A percentile compares a stretch with the other conserved stretches of the same genome.
phyloP scores from a whole-genome alignment of 805 yeast species.

The Yamadazyma olivae region DNA sequence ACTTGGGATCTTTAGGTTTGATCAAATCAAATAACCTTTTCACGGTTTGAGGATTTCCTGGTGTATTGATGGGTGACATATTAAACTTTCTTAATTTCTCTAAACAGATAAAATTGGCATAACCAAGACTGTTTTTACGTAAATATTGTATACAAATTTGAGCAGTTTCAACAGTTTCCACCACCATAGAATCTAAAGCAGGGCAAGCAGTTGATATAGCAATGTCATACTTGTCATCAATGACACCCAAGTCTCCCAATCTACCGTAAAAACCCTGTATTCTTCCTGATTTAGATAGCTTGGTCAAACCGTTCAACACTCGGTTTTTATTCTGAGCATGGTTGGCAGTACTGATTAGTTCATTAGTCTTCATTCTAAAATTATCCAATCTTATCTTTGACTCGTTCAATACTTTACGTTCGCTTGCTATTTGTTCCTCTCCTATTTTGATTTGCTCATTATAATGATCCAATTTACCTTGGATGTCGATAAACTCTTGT shows the following conservation, averaged over 20 bases:
- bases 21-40: slow-evolving; percentile 86
- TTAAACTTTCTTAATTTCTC: slow-evolving; percentile 68
- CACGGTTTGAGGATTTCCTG: slow-evolving; percentile 56
- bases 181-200: slow-evolving; percentile 88
- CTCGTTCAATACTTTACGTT: slow-evolving; percentile 46
- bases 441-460: slow-evolving; percentile 58
- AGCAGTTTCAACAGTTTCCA: slow-evolving; percentile 66
- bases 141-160: slow-evolving; percentile 71
- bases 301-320: slow-evolving; percentile 65
- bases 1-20: slow-evolving; percentile 59
- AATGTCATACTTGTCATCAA: slow-evolving; percentile 83
- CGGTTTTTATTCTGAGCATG: slow-evolving; percentile 65
- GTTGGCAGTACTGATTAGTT: slow-evolving; percentile 59
- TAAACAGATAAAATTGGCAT: slow-evolving; percentile 82
- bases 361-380: slow-evolving; percentile 61
- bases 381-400: slow-evolving; percentile 52
- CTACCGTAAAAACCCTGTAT: slow-evolving; percentile 85
- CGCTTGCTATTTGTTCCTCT: slow-evolving; percentile 50
- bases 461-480: slow-evolving; percentile 48
- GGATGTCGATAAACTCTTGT: slow-evolving; percentile 41
- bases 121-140: slow-evolving; percentile 79
- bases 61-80: slow-evolving; percentile 59
- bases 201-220: slow-evolving; percentile 96
- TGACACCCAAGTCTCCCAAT: slow-evolving; percentile 87
- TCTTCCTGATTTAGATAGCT: slow-evolving; percentile 76